Evolutionary conservation across 2,329 filamentous ascomycete genomes (phyloP).

Genomic region (Monilinia aucupariae): DNA sequence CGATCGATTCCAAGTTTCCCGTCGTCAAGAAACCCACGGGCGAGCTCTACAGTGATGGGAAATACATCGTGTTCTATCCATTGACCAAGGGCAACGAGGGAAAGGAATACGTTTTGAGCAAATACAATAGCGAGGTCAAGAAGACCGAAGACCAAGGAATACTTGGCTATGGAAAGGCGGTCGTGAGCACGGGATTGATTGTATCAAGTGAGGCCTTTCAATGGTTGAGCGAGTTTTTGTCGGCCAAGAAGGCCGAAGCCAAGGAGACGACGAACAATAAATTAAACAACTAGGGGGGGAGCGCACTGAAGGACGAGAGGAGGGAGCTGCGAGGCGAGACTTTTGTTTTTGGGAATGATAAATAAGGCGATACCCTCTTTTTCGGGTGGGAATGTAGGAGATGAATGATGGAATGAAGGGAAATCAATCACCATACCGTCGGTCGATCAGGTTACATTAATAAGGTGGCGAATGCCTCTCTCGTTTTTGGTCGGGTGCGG

Average conservation of each 20-base stretch:
- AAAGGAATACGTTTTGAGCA: conserved; percentile 54
- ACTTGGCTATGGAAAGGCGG: conserved; percentile 64
- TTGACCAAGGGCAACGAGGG: conserved; percentile 56
- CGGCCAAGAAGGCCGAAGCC: conserved; percentile 56
- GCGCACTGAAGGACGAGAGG: not conserved
- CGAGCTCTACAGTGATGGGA: conserved; percentile 61
- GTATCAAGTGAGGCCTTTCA: conserved; percentile 59
- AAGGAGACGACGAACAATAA: conserved; percentile 50
- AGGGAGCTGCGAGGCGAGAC: not conserved
- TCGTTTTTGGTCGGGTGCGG: too few relatives aligned
- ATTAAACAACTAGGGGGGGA: conserved; percentile 13
- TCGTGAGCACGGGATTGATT: conserved; percentile 61
- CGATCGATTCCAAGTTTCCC: conserved; percentile 66
- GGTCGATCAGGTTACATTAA: not conserved
- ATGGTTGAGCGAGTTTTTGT: conserved; percentile 55
- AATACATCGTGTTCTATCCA: conserved; percentile 56
- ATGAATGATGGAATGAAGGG: not conserved
- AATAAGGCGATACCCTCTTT: not conserved
- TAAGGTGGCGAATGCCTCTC: not conserved
- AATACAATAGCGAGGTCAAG: conserved; percentile 56
- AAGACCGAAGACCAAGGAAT: conserved; percentile 59
- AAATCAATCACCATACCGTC: not conserved
- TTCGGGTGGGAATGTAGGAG: not conserved
- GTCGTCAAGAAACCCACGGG: conserved; percentile 69
- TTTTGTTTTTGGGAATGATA: not conserved